Percentiles rank a stretch among this genome's conserved stretches.
phyloP scores from a whole-genome alignment of 2,329 filamentous ascomycete species.

The Colletotrichum shisoi region DNA sequence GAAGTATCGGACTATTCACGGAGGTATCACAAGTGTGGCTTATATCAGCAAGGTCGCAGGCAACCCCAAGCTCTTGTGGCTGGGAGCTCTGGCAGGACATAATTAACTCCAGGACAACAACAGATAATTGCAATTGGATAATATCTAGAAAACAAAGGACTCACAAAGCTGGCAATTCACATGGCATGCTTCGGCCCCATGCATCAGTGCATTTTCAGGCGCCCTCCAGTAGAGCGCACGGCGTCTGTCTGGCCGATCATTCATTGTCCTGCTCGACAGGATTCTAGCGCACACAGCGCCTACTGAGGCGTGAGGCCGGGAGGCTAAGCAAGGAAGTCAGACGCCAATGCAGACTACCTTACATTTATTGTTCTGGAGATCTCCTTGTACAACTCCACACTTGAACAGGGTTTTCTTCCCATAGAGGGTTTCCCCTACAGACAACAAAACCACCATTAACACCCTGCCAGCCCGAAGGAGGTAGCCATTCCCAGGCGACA shows the following conservation, averaged over 20 bases:
- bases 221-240: not conserved
- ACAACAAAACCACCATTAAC: no score
- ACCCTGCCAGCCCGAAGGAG: conserved; percentile 2
- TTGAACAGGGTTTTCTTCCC: no score
- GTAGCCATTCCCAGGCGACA: not conserved
- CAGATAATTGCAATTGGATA: conserved; percentile 24
- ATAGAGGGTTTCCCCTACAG: no score
- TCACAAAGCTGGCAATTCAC: not conserved
- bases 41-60: conserved; percentile 30
- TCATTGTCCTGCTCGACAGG: not conserved
- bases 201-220: not conserved
- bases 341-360: conserved; percentile 30
- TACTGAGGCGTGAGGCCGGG: conserved; percentile 20
- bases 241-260: not conserved
- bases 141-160: not conserved
- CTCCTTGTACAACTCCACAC: conserved; percentile 6
- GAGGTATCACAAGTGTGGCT: not conserved
- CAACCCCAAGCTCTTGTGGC: conserved; percentile 17
- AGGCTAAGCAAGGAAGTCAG: conserved; percentile 28
- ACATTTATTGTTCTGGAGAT: conserved; percentile 27
- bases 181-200: not conserved
- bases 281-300: conserved; percentile 12
- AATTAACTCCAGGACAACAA: not conserved
- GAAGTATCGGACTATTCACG: not conserved
- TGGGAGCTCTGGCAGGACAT: conserved; percentile 15